phyloP scores from a whole-genome alignment of 2,329 filamentous ascomycete species.

The Cadophora luteo-olivacea region DNA sequence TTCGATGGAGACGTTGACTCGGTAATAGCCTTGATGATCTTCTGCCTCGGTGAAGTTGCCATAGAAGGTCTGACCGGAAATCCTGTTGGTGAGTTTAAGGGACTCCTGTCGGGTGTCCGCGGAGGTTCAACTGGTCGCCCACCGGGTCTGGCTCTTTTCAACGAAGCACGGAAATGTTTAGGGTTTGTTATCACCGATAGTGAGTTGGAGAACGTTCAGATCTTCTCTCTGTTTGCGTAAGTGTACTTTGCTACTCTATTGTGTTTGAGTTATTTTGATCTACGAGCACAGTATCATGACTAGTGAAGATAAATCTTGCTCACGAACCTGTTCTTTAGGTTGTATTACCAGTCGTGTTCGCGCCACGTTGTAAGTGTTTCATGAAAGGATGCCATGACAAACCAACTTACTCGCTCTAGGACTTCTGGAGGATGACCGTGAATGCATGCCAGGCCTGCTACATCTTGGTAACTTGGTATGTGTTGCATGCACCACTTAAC shows the following conservation, averaged over 20 bases:
- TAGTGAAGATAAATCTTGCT: not conserved
- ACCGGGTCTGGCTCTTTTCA: slow-evolving; percentile 65
- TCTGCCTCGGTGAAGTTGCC: slow-evolving; percentile 65
- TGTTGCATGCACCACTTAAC: slow-evolving; percentile 12
- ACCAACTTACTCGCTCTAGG: slow-evolving; percentile 48
- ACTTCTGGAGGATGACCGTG: slow-evolving; percentile 65
- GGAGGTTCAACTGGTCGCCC: slow-evolving; percentile 57
- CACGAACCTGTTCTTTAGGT: slow-evolving; percentile 42
- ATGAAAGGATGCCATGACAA: not conserved
- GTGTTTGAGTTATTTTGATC: not conserved
- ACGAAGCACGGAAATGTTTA: slow-evolving; percentile 65
- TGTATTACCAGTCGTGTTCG: slow-evolving; percentile 61
- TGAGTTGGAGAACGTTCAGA: slow-evolving; percentile 64
- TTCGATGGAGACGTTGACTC: slow-evolving; percentile 57
- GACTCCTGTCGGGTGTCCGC: slow-evolving; percentile 57
- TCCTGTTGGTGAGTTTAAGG: slow-evolving; percentile 53
- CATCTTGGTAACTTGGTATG: slow-evolving; percentile 60
- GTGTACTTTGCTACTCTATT: slow-evolving; percentile 31
- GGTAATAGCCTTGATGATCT: slow-evolving; percentile 61
- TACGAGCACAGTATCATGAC: too few species aligned
- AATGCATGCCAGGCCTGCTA: slow-evolving; percentile 64
- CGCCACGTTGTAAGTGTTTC: slow-evolving; percentile 54
- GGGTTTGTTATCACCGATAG: slow-evolving; percentile 62
- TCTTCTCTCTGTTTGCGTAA: slow-evolving; percentile 62
- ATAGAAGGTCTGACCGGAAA: slow-evolving; percentile 56